Base-by-base conservation (phyloP, 768 basidiomycete genomes). In the Candolleomyces aberdarensis region DNA sequence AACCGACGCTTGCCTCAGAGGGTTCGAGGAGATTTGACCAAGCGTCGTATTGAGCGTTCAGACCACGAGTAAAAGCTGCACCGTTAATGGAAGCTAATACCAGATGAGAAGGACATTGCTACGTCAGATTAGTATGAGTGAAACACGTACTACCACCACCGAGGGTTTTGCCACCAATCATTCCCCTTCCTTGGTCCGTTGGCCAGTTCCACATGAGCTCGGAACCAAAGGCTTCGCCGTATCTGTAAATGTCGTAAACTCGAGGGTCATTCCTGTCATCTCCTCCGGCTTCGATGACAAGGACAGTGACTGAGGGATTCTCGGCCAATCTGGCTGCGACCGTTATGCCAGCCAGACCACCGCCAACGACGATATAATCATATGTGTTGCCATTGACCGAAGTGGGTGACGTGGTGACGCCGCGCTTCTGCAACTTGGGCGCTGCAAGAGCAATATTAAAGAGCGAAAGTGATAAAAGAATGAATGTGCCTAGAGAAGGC, bases 221-320 rank as follows among this genome's bases (percentile, higher is more conserved):
- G 17, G 75, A 72, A 5, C 72, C 74, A 62, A 81, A 78, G 17
- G 78, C 78, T 31, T 72, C 66, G 7, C 75, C 70, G 63, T 79
- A 84, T 32, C 71, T 64, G 61, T 82, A 78, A 19, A 83, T 74
- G 58, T 83, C 80, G 58, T 77, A 81, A 1, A 84, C 75, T 13
- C 72, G 67, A 1, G 77, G 70, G 62, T 82, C 76, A 5, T 71
- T 70, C 22, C 81, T 74, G 62, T 82, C 70, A 63, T 83, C 83
- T 7, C 69, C 73, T 0, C 84, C 84, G 3, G 78, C 83, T 67
- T 85, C 84, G 49, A 85, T 73, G 59, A 84, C 68, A 4, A 84
- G 73, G 0, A 85, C 76, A 10, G 76, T 75, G 46, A 77, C 68
- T 0, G 67, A 62, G 4, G 77, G 63, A 57, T 83, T 73, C 65